Conservation (phyloP, 495 filamentous ascomycete genomes). For the Echria macrotheca region DNA sequence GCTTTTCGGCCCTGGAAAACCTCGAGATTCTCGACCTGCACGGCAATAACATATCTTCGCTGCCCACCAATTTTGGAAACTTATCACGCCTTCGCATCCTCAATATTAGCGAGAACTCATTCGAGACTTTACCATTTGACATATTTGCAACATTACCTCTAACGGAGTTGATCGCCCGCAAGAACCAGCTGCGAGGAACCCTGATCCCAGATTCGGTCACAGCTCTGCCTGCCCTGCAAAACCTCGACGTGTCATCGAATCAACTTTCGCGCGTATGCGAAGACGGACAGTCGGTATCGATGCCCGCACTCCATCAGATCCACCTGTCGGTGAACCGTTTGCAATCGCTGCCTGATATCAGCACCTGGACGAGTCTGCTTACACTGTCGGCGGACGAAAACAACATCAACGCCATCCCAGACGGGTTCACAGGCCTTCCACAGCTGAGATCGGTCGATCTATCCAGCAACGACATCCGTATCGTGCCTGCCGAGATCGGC, state of each 20-base stretch:
- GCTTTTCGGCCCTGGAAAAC: constrained; percentile 53
- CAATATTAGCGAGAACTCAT: constrained; percentile 70
- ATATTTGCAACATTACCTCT: constrained; percentile 61
- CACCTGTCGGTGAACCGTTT: constrained; percentile 74
- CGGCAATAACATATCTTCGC: constrained; percentile 67
- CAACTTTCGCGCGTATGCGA: constrained; percentile 49
- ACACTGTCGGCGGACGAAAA: constrained; percentile 78
- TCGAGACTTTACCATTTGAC: constrained; percentile 64
- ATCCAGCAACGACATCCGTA: constrained; percentile 72
- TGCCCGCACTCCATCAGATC: constrained; percentile 71
- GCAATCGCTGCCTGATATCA: constrained; percentile 61
- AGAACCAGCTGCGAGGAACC: constrained; percentile 69
- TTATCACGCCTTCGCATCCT: constrained; percentile 64
- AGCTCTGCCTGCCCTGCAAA: constrained; percentile 57
- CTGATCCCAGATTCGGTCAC: constrained; percentile 59
- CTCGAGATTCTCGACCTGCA: constrained; percentile 79
- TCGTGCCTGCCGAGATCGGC: constrained; percentile 70
- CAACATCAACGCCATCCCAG: constrained; percentile 63
- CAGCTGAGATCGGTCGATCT: constrained; percentile 72
- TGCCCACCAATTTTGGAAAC: constrained; percentile 63
- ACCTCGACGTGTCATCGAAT: constrained; percentile 73
- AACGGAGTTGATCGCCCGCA: constrained; percentile 67
- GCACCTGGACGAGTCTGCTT: constrained; percentile 63
- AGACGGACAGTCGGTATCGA: constrained; percentile 21
- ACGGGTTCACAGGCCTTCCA: constrained; percentile 61